A percentile compares a stretch with the other conserved stretches of the same genome.
Conservation (phyloP, 2,329 filamentous ascomycete species). For the Aspergillus caelatus region DNA sequence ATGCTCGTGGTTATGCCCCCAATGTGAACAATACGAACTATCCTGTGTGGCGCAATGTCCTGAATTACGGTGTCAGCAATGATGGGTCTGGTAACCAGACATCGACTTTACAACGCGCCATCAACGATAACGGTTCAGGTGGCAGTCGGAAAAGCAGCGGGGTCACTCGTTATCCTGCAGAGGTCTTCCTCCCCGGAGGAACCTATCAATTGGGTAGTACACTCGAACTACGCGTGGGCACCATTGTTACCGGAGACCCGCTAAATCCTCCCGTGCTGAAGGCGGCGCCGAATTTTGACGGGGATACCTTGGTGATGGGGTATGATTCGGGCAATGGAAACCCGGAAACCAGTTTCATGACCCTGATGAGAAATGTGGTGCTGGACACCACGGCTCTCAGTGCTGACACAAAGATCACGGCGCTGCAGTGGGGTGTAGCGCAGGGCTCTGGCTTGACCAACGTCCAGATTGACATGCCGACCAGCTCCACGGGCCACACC, state of each 20-base stretch:
- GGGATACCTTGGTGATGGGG: slow-evolving; percentile 33
- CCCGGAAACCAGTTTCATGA: slow-evolving; percentile 36
- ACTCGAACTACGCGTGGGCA: slow-evolving; percentile 32
- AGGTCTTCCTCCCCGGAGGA: slow-evolving; percentile 33
- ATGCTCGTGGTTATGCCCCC: slow-evolving; percentile 28
- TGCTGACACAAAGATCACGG: slow-evolving; percentile 22
- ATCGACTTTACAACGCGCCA: slow-evolving; percentile 27
- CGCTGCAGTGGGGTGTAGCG: slow-evolving; percentile 39
- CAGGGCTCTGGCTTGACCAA: slow-evolving; percentile 38
- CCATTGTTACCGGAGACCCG: slow-evolving; percentile 37
- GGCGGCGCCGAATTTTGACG: slow-evolving; percentile 26
- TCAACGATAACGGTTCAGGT: slow-evolving; percentile 30
- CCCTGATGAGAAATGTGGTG: slow-evolving; percentile 35
- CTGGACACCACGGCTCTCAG: slow-evolving; percentile 32
- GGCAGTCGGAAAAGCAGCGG: slow-evolving; percentile 30
- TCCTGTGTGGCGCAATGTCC: slow-evolving; percentile 32
- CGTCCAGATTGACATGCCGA: slow-evolving; percentile 37
- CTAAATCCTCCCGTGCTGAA: slow-evolving; percentile 33
- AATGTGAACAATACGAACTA: slow-evolving; percentile 22
- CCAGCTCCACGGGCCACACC: slow-evolving; percentile 27
- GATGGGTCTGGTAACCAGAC: slow-evolving; percentile 31
- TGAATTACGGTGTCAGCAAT: slow-evolving; percentile 28
- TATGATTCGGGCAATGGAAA: slow-evolving; percentile 26
- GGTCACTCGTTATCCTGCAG: slow-evolving; percentile 29
- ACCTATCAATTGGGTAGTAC: slow-evolving; percentile 28